Conservation (phyloP, 495 filamentous ascomycete species). For the Hypoxylon lenormandii region DNA sequence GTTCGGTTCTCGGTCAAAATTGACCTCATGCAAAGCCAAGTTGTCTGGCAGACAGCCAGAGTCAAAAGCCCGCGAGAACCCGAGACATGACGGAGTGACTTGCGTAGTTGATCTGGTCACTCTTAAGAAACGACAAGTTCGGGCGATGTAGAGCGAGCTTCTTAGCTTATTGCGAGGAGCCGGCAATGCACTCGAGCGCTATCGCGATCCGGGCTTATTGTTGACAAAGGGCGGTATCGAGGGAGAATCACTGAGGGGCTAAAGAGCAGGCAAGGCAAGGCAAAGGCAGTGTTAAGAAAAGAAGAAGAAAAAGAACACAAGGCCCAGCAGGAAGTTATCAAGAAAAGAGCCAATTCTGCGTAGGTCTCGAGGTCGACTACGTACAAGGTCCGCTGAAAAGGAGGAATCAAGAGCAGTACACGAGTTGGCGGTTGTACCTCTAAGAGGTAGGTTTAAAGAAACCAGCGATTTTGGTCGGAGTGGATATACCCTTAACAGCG, state of each 20-base stretch:
- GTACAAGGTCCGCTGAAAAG: slow-evolving; percentile 15
- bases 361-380: slow-evolving; percentile 11
- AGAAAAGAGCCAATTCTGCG: slow-evolving; percentile 8
- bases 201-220: slow-evolving; percentile 34
- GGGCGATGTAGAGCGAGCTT: slow-evolving; percentile 41
- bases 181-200: slow-evolving; percentile 34
- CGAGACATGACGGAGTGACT: slow-evolving; percentile 63
- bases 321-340: not conserved
- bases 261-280: not conserved
- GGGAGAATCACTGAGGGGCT: slow-evolving; percentile 29
- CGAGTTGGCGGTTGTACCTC: slow-evolving; percentile 6
- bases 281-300: not conserved
- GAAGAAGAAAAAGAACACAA: slow-evolving; percentile 32
- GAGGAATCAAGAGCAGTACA: slow-evolving; percentile 1
- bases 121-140: slow-evolving; percentile 15
- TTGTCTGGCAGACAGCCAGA: slow-evolving; percentile 63
- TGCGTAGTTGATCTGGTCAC: slow-evolving; percentile 51
- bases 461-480: slow-evolving; percentile 32
- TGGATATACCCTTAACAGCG: slow-evolving; percentile 40
- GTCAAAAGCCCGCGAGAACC: slow-evolving; percentile 60
- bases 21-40: slow-evolving; percentile 50
- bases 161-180: slow-evolving; percentile 36
- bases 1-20: slow-evolving; percentile 43
- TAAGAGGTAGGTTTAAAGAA: slow-evolving; percentile 16
- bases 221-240: slow-evolving; percentile 46